Evolutionary conservation across 371 early-diverging fungal genomes (phyloP).

Genomic region (Rhizopus delemar): DNA sequence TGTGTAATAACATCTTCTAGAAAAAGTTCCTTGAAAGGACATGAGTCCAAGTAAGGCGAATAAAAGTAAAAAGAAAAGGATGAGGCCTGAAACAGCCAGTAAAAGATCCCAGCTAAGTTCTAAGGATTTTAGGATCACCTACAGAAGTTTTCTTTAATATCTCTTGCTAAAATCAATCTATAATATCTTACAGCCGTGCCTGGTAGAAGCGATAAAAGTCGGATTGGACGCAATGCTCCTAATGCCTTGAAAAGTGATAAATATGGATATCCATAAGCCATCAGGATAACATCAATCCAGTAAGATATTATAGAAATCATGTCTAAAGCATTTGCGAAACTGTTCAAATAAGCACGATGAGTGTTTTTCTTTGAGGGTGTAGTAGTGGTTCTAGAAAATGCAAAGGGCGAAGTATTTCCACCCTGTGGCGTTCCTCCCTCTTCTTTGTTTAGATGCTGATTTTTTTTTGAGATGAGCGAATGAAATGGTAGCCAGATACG

Average conservation of each 20-base stretch:
- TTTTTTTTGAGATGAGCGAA: not conserved
- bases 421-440: not conserved
- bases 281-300: slow-evolving; percentile 57
- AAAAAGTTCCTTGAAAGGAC: slow-evolving; percentile 56
- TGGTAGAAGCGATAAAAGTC: slow-evolving; percentile 48
- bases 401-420: not conserved
- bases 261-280: slow-evolving; percentile 43
- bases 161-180: not conserved
- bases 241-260: slow-evolving; percentile 58
- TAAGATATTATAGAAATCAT: slow-evolving; percentile 47
- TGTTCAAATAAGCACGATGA: slow-evolving; percentile 44
- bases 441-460: not conserved
- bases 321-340: slow-evolving; percentile 54
- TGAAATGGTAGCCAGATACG: not conserved
- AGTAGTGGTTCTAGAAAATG: not conserved
- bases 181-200: slow-evolving; percentile 56
- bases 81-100: slow-evolving; percentile 53
- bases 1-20: slow-evolving; percentile 49
- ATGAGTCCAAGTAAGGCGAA: slow-evolving; percentile 59
- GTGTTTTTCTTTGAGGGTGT: slow-evolving; percentile 4
- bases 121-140: slow-evolving; percentile 57
- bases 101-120: slow-evolving; percentile 57
- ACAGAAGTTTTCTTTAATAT: not conserved
- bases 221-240: slow-evolving; percentile 53
- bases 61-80: slow-evolving; percentile 58